Evolutionary conservation across 2,329 filamentous ascomycete species (phyloP).

Genomic region (Ceratocystis alfenasii): DNA sequence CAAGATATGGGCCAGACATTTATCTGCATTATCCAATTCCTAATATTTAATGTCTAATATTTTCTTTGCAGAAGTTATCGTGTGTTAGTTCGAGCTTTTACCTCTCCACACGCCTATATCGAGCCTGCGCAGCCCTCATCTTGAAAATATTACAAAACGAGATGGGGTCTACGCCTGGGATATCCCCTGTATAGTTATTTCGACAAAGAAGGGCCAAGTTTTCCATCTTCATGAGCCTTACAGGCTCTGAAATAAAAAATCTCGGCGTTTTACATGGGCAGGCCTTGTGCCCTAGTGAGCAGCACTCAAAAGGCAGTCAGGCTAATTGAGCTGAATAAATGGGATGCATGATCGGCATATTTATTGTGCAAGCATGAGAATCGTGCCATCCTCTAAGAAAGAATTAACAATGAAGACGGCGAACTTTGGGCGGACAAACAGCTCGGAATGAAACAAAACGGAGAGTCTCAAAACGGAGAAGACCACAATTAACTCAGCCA

Average conservation of each 20-base stretch:
- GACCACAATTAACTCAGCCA: not conserved
- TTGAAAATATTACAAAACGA: not conserved
- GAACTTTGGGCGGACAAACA: not conserved
- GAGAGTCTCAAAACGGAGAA: not conserved
- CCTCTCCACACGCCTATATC: not conserved
- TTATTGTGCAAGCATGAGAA: not conserved
- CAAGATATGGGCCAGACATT: not conserved
- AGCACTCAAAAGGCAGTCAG: not conserved
- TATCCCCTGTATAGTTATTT: not conserved
- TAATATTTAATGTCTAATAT: not conserved
- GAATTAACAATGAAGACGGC: not conserved
- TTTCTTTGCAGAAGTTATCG: not conserved
- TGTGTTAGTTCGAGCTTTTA: not conserved
- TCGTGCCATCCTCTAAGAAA: not conserved
- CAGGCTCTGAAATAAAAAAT: not conserved
- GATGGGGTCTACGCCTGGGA: not conserved
- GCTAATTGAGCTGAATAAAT: slow-evolving; percentile 6
- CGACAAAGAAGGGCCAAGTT: not conserved
- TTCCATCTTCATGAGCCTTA: not conserved
- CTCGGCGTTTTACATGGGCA: not conserved
- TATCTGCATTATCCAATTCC: not conserved
- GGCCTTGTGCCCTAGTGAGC: not conserved
- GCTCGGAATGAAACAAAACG: not conserved
- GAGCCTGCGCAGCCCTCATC: not conserved
- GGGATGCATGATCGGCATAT: slow-evolving; percentile 10